Evolutionary conservation across 805 yeast species (phyloP).

Genomic region (Pichia ethanolica): DNA sequence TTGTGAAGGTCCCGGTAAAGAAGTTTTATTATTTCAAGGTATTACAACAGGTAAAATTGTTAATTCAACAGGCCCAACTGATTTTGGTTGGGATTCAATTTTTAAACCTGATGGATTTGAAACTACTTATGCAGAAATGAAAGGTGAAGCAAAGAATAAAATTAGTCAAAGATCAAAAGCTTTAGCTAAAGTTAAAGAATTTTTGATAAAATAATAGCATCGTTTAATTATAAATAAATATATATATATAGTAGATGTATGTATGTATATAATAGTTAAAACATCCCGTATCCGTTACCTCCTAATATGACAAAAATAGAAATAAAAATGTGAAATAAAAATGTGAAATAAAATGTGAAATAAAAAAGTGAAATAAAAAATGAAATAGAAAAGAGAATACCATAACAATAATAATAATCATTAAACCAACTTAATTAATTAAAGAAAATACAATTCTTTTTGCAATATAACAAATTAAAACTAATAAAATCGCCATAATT

Average conservation of each 20-base stretch:
- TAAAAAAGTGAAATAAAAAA: too few relatives aligned
- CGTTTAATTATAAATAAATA: background rate
- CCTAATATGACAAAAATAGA: too few relatives aligned
- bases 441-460: background rate
- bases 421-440: background rate
- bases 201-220: background rate
- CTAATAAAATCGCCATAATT: constrained; percentile 25
- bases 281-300: too few relatives aligned
- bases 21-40: constrained; percentile 79
- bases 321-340: background rate
- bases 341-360: too few relatives aligned
- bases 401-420: background rate
- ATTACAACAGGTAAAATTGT: constrained; percentile 76
- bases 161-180: constrained; percentile 89
- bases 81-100: constrained; percentile 92
- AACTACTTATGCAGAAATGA: constrained; percentile 87
- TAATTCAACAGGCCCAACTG: constrained; percentile 63
- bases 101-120: constrained; percentile 75
- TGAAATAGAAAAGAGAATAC: background rate
- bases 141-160: constrained; percentile 61
- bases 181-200: constrained; percentile 59
- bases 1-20: constrained; percentile 71
- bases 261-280: too few relatives aligned
- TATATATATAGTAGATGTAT: too few relatives aligned
- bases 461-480: constrained; percentile 28